Percentiles rank a stretch among this genome's conserved stretches.
phyloP scores from a whole-genome alignment of 805 yeast species.

The Myxozyma lipomycoides region DNA sequence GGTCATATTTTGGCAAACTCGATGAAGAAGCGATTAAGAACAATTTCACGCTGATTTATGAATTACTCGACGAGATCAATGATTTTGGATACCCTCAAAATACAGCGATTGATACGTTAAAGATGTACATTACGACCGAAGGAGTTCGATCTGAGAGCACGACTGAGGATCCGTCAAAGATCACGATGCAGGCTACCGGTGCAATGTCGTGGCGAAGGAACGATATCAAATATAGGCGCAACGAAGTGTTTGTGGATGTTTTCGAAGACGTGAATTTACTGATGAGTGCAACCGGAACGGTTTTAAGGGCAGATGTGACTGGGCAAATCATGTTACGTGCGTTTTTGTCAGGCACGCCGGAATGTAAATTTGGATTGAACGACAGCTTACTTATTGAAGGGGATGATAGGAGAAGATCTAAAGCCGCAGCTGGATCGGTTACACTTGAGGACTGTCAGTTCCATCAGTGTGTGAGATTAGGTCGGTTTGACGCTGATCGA shows the following conservation, averaged over 20 bases:
- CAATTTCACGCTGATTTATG: constrained; percentile 68
- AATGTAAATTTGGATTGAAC: constrained; percentile 73
- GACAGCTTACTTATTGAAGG: constrained; percentile 44
- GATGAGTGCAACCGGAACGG: constrained; percentile 59
- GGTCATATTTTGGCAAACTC: constrained; percentile 42
- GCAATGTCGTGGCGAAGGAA: constrained; percentile 64
- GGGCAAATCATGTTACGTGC: constrained; percentile 71
- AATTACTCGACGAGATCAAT: constrained; percentile 67
- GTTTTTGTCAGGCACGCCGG: constrained; percentile 76
- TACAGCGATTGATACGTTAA: constrained; percentile 49
- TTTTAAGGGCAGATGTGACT: constrained; percentile 66
- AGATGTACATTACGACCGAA: constrained; percentile 39
- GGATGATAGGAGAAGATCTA: constrained; percentile 34
- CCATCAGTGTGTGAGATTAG: constrained; percentile 74
- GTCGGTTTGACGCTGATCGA: constrained; percentile 59
- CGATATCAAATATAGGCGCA: constrained; percentile 72
- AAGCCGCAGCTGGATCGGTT: constrained; percentile 49
- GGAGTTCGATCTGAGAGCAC: constrained; percentile 30
- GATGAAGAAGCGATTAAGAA: constrained; percentile 54
- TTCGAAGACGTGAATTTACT: constrained; percentile 70
- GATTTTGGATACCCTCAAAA: constrained; percentile 76
- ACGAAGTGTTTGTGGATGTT: constrained; percentile 74
- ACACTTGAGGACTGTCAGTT: constrained; percentile 71
- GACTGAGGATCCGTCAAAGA: constrained; percentile 26
- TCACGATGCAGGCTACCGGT: constrained; percentile 40